Evolutionary conservation across 2,329 filamentous ascomycete species (phyloP), one percentile per base, ranked within the genome.

Genomic region (Botrytis medusae): DNA sequence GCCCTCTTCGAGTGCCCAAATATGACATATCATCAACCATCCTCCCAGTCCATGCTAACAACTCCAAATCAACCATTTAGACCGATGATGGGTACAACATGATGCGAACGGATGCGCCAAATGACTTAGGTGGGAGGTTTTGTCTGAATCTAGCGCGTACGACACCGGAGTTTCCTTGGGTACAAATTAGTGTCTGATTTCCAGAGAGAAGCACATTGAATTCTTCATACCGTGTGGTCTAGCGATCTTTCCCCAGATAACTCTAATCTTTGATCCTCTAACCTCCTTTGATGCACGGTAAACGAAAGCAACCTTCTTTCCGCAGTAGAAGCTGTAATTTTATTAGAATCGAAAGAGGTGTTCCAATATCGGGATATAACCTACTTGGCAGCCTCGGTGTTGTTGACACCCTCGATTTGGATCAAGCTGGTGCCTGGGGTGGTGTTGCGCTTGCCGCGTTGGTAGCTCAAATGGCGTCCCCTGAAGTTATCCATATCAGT

Each of bases 211-310:
- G 32, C 64, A 10, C 29, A 32, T 9, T 32, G 29, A 22, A 60
- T 37, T 16, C 32, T 71, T 84, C 86, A 81, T 93, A 95, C 93
- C 95, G 87, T 98, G 95, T 84, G 94, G 92, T 84, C 94, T 89
- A 84, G 94, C 97, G 84, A 98, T 92, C 90, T 97, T 98, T 89
- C 95, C 95, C 94, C 95, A 98, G 89, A 98, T 98, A 81, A 98
- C 92, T 84, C 95, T 91, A 87, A 98, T 97, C 92, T 98, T 98
- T 85, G 94, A 95, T 84, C 96, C 96, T 83, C 95, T 93, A 83
- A 97, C 90, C 89, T 97, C 94, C 87, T 91, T 95, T 87, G 93
- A 91, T 81, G 92, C 95, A 84, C 95, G 94, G 91, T 98, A 99
- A 86, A 99, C 94, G 86, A 94, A 99, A 85, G 96, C 96, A 85